Evolutionary conservation across 768 basidiomycete species (phyloP), one percentile per base, ranked within the genome.

Genomic region (Mycena vulgaris): DNA sequence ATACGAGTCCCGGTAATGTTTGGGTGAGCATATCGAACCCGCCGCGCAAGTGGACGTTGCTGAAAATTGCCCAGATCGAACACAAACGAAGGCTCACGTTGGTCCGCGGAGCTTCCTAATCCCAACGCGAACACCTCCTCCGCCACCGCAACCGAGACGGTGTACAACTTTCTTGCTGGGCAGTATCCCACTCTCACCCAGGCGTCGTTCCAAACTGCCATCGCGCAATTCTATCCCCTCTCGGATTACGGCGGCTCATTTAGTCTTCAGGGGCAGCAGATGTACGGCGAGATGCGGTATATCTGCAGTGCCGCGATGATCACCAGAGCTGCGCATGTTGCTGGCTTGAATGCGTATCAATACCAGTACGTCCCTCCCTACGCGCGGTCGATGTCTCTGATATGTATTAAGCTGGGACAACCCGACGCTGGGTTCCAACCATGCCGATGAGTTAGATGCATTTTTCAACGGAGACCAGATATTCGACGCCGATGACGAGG

Each of bases 271-370:
- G 83, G 80, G 11, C 83, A 84, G 56, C 83, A 84, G 68, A 85
- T 86, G 82, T 86, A 85, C 67, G 85, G 85, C 31, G 85, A 86
- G 63, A 78, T 78, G 60, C 72, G 85, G 56, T 85, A 83, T 57
- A 84, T 86, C n/a, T 86, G 85, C 66, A 81, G 80, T 10, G 83
- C 84, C 17, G 72, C 73, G 16, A 72, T 85, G 75, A 80, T 86
- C 52, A 72, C 80, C 0, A 79, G 78, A 13, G 76, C 77, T 55
- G 75, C 63, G n/a, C 63, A 51, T 21, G 28, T 53, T 13, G 40
- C 63, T 0, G 79, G 80, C 10, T 31, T 76, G 9, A 42, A 59
- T 13, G 74, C 81, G 0, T 85, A 77, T 64, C 80, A 83, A 35
- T 86, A 78, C 66, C 83, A 83, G 84, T 84, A 35, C 71, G 62